These are phyloP conservation scores for Gossypium laxum DNA, from an alignment of 441 rosid species.

Conservation along the genomic window DNA sequence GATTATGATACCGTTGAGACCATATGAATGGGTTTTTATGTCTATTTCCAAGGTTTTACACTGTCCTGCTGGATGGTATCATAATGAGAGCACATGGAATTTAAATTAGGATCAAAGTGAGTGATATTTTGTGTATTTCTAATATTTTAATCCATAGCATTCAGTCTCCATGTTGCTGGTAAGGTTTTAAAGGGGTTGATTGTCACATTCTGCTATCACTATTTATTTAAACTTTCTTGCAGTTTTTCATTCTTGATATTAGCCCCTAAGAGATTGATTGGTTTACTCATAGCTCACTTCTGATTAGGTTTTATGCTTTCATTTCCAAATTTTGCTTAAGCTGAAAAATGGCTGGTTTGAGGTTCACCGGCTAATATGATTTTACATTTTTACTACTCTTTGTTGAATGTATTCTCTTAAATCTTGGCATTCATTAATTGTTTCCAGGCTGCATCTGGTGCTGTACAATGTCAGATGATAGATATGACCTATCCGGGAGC, in stretches of 20 bases:
- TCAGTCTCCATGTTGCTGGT: not conserved
- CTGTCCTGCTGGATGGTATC: not conserved
- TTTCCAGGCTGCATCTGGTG: constrained; percentile 87
- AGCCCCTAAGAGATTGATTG: not conserved
- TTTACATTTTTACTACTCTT: not conserved
- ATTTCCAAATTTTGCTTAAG: not conserved
- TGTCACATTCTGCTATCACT: not conserved
- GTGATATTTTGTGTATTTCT: not conserved
- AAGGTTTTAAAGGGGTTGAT: not conserved
- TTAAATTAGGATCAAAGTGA: not conserved
- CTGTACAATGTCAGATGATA: constrained; percentile 94
- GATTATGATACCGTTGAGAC: not conserved
- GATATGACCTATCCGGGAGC: constrained; percentile 90
- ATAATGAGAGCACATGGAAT: not conserved
- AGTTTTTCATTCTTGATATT: not conserved
- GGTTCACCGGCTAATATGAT: not conserved
- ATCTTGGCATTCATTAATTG: not conserved
- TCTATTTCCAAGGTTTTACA: not conserved
- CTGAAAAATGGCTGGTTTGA: not conserved
- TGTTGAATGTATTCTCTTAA: not conserved
- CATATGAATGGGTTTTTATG: not conserved
- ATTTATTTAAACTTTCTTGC: not conserved
- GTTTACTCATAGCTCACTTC: not conserved
- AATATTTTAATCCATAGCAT: not conserved
- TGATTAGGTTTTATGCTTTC: not conserved